Conservation (phyloP, 2,329 filamentous ascomycete genomes). For the Clonostachys chloroleuca region DNA sequence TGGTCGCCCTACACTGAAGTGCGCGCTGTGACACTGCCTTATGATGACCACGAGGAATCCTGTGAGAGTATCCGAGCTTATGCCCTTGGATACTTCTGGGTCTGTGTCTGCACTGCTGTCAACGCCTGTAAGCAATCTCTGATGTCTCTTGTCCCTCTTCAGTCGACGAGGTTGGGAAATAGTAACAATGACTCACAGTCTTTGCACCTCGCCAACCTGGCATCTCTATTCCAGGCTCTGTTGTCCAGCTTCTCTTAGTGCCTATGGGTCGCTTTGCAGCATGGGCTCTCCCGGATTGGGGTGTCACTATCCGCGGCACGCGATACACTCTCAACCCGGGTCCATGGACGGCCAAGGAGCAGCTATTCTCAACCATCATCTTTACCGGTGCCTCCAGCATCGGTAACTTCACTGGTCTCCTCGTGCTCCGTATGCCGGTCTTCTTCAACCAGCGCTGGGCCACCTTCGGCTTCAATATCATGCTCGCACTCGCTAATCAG, state of each 20-base stretch:
- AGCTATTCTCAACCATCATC: conserved; percentile 34
- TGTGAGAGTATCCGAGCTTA: conserved; percentile 19
- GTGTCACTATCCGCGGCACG: conserved; percentile 23
- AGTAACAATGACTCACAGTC: conserved; percentile 1
- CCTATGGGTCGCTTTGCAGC: conserved; percentile 31
- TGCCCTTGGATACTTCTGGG: conserved; percentile 17
- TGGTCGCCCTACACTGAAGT: conserved; percentile 18
- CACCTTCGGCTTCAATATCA: conserved; percentile 19
- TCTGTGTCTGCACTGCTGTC: conserved; percentile 11
- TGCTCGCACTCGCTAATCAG: conserved; percentile 22
- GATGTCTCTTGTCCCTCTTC: too few relatives aligned
- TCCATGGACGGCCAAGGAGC: conserved; percentile 35
- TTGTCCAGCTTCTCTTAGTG: conserved; percentile 36
- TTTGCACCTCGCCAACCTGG: conserved; percentile 7
- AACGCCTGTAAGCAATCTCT: conserved; percentile 4
- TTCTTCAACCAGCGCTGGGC: conserved; percentile 24
- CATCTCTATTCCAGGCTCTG: conserved; percentile 18
- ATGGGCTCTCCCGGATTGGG: conserved; percentile 33
- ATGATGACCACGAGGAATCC: conserved; percentile 16
- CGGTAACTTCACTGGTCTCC: conserved; percentile 15
- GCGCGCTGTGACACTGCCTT: conserved; percentile 15
- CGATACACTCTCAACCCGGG: conserved; percentile 30
- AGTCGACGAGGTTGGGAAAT: neutral
- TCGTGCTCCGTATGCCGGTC: conserved; percentile 18
- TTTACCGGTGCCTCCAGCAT: conserved; percentile 14